phyloP scores from a whole-genome alignment of 306 rosid species.

The Malus asiatica region DNA sequence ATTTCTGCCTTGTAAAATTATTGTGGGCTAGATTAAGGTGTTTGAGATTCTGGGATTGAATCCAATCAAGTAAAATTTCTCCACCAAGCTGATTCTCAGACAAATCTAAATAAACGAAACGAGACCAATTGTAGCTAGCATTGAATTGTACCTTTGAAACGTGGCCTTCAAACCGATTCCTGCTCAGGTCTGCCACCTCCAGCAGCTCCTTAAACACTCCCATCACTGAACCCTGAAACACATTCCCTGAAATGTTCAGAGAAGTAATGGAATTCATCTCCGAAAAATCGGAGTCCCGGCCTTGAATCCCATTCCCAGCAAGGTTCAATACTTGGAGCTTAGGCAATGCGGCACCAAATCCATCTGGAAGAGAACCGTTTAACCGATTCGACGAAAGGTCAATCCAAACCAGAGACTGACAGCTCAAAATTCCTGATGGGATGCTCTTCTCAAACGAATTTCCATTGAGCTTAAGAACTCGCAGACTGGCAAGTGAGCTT shows the following conservation, averaged over 20 bases:
- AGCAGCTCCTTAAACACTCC: constrained; percentile 49
- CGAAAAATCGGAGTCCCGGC: constrained; percentile 47
- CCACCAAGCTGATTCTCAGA: constrained; percentile 84
- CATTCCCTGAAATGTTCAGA: constrained; percentile 74
- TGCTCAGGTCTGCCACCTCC: constrained; percentile 79
- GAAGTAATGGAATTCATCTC: constrained; percentile 51
- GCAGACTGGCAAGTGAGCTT: constrained; percentile 50
- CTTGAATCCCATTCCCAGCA: constrained; percentile 60
- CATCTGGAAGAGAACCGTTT: constrained; percentile 69
- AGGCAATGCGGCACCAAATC: constrained; percentile 75
- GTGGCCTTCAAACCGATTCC: constrained; percentile 77
- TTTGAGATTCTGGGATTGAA: constrained; percentile 47
- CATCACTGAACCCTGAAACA: constrained; percentile 70
- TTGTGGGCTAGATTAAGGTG: constrained; percentile 80
- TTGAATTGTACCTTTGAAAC: constrained; percentile 73
- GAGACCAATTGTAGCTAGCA: constrained; percentile 53
- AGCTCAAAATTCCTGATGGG: constrained; percentile 59
- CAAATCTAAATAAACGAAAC: constrained; percentile 76
- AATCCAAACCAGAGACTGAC: constrained; percentile 53
- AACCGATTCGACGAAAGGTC: constrained; percentile 76
- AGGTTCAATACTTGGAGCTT: constrained; percentile 72
- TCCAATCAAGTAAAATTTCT: constrained; percentile 48
- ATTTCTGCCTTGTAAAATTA: constrained; percentile 57
- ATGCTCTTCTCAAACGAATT: constrained; percentile 50
- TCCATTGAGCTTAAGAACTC: constrained; percentile 52